A percentile compares a stretch with the other conserved stretches of the same genome.
These are phyloP conservation scores for Vitis riparia DNA, from an alignment of 164 flowering plant genomes.

Conservation along the genomic window DNA sequence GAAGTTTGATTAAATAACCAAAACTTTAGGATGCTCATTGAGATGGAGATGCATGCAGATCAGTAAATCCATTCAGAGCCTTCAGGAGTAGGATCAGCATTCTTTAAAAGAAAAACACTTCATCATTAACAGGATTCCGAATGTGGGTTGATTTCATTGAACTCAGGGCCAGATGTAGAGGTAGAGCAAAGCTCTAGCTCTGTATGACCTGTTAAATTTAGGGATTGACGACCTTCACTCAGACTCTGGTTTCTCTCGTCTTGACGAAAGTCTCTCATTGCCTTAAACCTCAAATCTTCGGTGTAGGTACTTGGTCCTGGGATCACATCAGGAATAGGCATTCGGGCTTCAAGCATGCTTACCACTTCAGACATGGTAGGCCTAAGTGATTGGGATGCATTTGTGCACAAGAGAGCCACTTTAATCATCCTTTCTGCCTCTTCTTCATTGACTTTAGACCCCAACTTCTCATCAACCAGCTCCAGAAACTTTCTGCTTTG, in stretches of 20 bases:
- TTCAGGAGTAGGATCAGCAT: background rate
- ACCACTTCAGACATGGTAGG: conserved; percentile 48
- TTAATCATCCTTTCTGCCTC: conserved; percentile 33
- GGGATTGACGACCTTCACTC: conserved; percentile 18
- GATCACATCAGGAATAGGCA: conserved; percentile 21
- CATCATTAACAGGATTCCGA: no score
- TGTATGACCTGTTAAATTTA: background rate
- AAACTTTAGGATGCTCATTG: no score
- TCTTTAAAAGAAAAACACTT: no score
- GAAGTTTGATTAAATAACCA: no score
- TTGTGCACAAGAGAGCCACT: conserved; percentile 46
- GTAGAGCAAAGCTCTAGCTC: conserved; percentile 6
- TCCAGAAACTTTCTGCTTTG: conserved; percentile 24
- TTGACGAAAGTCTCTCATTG: conserved; percentile 26
- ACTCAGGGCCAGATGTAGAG: background rate
- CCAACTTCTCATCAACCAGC: conserved; percentile 37
- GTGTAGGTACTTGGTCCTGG: conserved; percentile 19
- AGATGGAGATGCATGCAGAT: no score
- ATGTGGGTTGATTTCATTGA: background rate
- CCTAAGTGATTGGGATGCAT: conserved; percentile 37
- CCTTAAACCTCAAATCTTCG: conserved; percentile 37
- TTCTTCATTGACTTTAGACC: conserved; percentile 20
- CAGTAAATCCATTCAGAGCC: no score
- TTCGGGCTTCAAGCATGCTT: conserved; percentile 42
- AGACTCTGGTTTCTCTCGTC: conserved; percentile 1